These are phyloP conservation scores for Vaccinium vitisidaea DNA, from an alignment of 148 eudicot species.

Conservation along the genomic window DNA sequence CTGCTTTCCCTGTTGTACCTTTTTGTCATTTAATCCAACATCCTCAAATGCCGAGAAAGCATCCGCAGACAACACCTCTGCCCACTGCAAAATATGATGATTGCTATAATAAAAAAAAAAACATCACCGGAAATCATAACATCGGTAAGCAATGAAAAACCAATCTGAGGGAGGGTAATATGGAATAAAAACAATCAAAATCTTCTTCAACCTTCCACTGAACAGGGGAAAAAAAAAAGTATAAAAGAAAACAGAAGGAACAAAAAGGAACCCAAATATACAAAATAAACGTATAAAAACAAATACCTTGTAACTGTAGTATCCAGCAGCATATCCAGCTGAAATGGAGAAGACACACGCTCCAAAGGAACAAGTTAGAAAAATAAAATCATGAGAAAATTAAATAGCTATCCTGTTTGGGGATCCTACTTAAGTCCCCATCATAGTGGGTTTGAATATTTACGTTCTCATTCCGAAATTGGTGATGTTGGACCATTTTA, in stretches of 20 bases:
- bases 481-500: no score
- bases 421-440: no score
- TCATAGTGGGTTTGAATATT: no score
- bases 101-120: slow-evolving; percentile 15
- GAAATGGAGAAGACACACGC: slow-evolving; percentile 15
- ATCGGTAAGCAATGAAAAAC: background rate
- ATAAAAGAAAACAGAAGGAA: background rate
- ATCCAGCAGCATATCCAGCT: slow-evolving; percentile 99
- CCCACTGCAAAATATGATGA: slow-evolving; percentile 71
- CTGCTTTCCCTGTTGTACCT: slow-evolving; percentile 44
- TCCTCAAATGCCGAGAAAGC: slow-evolving; percentile 99
- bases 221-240: background rate
- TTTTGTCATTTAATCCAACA: slow-evolving; percentile 71
- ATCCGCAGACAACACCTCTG: slow-evolving; percentile 98
- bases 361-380: slow-evolving; percentile 12
- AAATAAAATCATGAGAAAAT: background rate
- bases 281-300: background rate
- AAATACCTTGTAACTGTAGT: slow-evolving; percentile 96
- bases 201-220: background rate
- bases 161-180: background rate
- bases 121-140: background rate
- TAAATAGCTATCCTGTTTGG: no score
- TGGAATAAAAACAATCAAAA: background rate
- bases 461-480: no score
- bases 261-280: background rate